Base-by-base conservation (phyloP, 345 rosid genomes). In the Turritis glabra region DNA sequence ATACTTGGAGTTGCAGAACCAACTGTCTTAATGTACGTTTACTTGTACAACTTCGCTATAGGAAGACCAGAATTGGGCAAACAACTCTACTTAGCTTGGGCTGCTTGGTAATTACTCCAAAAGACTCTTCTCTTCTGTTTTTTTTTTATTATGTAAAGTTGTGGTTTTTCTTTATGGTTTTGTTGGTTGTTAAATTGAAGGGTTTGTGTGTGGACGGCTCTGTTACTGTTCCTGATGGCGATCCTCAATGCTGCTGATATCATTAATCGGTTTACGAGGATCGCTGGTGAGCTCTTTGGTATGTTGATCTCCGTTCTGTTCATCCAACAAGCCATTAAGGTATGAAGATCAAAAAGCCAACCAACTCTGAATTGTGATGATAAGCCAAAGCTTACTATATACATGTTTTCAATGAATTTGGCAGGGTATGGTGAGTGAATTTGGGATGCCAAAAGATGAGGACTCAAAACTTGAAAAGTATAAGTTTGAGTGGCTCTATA, bases 1-100 rank as follows among this genome's bases (percentile, higher is more conserved):
- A 85, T 92, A 63, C 74, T 90, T 26, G 98, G 98, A 59, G 98
- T 92, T 77, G 96, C 95, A 22, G 93, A 92, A 64, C 98, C 98
- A 11, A 92, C 93, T 18, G 87, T 92, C 10, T 82, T 92, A 48
- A 92, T 92, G 95, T 92, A 89, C 50, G 79, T 83, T 17, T 92
- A 88, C 67, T 72, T 88, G 83, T 87, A 82, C 86, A 80, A 83
- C 66, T 92, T 92, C 57, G 96, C 93, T 4, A 87, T 80, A 77
- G 86, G 76, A 48, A 85, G 84, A 47, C 80, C 84, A 47, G 88
- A 77, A 62, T 59, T 92, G 67, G 98, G 95, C 1, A 72, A 80
- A 13, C 74, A 88, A 50, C 87, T 92, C 47, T 87, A 74, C 90
- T 80, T 92, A 71, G 93, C 96, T 69, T 92, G 98, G 98, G 80